Base-by-base conservation (phyloP, 129 eudicot species). In the Glebionis coronaria region DNA sequence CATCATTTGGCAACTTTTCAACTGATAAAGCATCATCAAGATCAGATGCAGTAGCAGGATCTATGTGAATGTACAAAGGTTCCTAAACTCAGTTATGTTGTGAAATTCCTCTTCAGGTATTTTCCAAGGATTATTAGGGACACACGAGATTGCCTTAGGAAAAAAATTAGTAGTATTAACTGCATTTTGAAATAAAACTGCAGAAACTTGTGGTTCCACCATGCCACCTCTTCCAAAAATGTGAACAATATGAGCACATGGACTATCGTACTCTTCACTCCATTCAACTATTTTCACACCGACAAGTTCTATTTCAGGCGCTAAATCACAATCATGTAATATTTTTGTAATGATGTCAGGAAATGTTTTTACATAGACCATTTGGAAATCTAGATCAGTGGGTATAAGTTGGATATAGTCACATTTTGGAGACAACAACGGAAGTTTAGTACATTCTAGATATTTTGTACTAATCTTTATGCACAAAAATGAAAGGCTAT, bases 21-120 rank as follows among this genome's bases (percentile, higher is more conserved):
- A 89, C 73, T 1, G 99, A 93, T n/a, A 93, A 63, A 13, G 99
- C 97, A 82, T 93, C 97, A 73, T 93, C 98, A 49, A 89, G 84
- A 75, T 93, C 97, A 7, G 88, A 76, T 35, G 99, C 92, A 67
- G 87, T 72, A 10, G 88, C 51, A 3, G 99, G 97, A 61, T 93
- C 99, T 47, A 93, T 82, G 7, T 89, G 74, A 93, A 89, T 44
- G 78, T 46, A 70, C 97, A 89, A 55, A 79, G 53, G 51, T 86
- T 78, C 78, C 99, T 86, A 42, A 93, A 65, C 75, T 93, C 99
- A 64, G 63, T 84, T 80, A 97, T 74, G 50, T 4, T 53, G 40
- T 64, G 56, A 35, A 86, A 71, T 77, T 93, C 99, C 46, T 76
- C 73, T 29, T 35, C 54, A 1, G 99, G 95, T 16, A 93, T 69